Percentiles rank a stretch among this genome's conserved stretches.
Evolutionary conservation across 306 rosid species (phyloP).

Genomic region (Lithocarpus polystachyus): DNA sequence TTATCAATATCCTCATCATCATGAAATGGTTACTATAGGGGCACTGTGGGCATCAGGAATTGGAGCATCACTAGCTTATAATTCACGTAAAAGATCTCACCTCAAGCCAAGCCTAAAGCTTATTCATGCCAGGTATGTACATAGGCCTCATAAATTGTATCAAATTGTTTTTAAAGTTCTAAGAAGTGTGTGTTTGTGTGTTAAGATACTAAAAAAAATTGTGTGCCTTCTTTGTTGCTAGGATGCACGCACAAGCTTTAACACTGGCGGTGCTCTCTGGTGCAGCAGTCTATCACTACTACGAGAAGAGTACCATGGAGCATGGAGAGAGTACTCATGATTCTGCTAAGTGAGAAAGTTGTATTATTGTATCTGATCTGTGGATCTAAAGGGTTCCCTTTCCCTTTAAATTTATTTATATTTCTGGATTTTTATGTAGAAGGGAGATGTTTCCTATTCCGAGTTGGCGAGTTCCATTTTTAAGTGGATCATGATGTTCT

Average conservation of each 20-base stretch:
- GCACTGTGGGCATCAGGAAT: conserved; percentile 77
- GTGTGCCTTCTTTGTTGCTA: conserved; percentile 1
- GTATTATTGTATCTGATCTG: not conserved
- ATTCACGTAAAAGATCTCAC: conserved; percentile 40
- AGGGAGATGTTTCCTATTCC: not conserved
- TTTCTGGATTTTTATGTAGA: not conserved
- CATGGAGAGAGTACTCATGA: not conserved
- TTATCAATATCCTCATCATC: not conserved
- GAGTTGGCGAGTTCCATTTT: no score
- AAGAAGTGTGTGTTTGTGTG: not conserved
- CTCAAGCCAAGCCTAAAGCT: conserved; percentile 84
- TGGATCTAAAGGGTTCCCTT: not conserved
- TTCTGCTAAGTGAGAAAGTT: conserved; percentile 14
- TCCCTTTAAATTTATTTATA: conserved; percentile 16
- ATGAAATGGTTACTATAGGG: conserved; percentile 29
- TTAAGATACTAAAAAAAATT: not conserved
- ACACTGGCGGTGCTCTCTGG: conserved; percentile 74
- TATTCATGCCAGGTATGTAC: conserved; percentile 70
- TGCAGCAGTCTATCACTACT: conserved; percentile 75
- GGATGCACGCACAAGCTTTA: conserved; percentile 88
- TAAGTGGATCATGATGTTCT: not conserved
- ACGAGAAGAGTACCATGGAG: conserved; percentile 30
- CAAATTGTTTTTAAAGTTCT: no score
- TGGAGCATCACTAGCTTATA: conserved; percentile 62
- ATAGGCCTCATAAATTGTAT: no score